Base-by-base conservation (phyloP, 495 filamentous ascomycete genomes). In the Penicillium malachiteum region DNA sequence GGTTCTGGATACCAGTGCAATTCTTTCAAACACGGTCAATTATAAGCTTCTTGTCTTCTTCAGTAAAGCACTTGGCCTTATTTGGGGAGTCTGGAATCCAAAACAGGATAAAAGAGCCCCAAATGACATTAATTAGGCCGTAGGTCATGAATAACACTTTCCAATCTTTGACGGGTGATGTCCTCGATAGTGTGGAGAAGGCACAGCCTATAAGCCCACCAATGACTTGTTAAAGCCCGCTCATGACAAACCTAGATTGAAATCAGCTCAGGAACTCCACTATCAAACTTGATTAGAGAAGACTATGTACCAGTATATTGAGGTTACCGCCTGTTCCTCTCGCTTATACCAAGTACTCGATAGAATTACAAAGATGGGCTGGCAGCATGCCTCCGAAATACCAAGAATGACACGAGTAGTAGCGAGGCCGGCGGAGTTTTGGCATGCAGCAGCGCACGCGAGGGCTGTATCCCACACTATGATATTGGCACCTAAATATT, bases 271-370 rank as follows among this genome's bases (percentile, higher is more conserved):
- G 46, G 52, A 58, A 45, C 37, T 59, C 11, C 6, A 34, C 33
- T 5, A 6, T 34, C 5, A 6, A 5, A 6, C 33, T 34, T 34
- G 11, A 11, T 34, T 6, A 11, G 33, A 34, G 33, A 34, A 70
- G 60, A 43, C 59, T n/a, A n/a, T n/a, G n/a, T n/a, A 78, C 80
- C 84, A 87, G 61, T 82, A 84, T 0, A 80, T 80, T 4, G 84
- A 80, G 3, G 76, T 75, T 1, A 71, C 61, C 1, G 81, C 75
- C 67, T 86, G 83, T 51, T 87, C 82, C 40, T 80, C 73, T 6
- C 82, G 81, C 35, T 73, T 78, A 63, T 85, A 87, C 83, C 84
- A 87, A 73, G 84, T 84, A n/a, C 78, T 69, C 0, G 79, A 81
- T 21, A 86, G 66, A 33, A 85, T 68, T 31, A 85, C 21, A 33